phyloP scores from a whole-genome alignment of 192 early-diverging fungal species.

The Backusella sp. region DNA sequence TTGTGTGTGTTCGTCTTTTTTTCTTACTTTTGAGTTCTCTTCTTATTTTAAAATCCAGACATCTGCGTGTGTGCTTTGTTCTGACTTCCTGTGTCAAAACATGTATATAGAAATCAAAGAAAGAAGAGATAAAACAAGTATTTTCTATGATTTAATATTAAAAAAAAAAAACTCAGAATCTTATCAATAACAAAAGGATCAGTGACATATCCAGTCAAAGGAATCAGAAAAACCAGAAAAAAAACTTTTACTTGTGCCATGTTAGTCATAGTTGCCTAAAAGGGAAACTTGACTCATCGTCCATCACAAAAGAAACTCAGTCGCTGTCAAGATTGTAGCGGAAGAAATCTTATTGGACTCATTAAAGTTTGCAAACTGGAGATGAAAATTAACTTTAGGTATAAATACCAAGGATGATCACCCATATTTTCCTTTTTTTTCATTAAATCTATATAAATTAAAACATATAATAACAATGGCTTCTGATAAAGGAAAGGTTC shows the following conservation, averaged over 20 bases:
- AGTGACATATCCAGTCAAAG: neutral
- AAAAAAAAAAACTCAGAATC: no score
- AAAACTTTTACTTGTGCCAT: no score
- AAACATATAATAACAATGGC: constrained; percentile 36
- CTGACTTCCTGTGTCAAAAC: no score
- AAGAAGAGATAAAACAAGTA: no score
- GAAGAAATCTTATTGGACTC: neutral
- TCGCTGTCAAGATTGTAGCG: neutral
- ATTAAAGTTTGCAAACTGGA: neutral
- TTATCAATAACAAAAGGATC: neutral
- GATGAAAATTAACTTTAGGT: neutral
- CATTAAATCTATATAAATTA: neutral
- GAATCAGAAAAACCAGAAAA: neutral
- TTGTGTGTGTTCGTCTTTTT: no score
- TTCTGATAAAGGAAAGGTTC: constrained; percentile 74
- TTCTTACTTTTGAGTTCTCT: no score
- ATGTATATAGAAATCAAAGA: no score
- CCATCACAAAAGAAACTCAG: neutral
- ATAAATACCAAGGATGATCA: neutral
- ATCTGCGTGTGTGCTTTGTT: no score
- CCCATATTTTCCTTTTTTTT: neutral
- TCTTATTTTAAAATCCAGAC: no score
- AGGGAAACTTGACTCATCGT: constrained; percentile 4
- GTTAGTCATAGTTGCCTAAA: neutral
- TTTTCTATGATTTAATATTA: no score